These are phyloP conservation scores for Sugiyamaella xylanicola DNA, from an alignment of 1,139 yeast species.

Conservation along the genomic window DNA sequence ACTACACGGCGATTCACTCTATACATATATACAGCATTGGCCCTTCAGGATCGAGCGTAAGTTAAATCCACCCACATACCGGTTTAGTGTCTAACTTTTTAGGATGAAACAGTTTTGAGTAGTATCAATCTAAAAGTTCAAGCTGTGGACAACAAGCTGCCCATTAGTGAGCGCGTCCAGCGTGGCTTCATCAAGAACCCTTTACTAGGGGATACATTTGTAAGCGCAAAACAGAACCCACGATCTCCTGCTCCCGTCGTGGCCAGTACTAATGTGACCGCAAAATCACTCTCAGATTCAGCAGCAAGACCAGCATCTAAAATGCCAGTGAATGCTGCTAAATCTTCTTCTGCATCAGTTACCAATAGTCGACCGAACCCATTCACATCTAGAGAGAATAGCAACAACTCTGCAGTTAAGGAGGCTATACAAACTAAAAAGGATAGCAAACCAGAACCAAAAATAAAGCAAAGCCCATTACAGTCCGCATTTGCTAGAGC, in stretches of 20 bases:
- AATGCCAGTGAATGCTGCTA: not conserved
- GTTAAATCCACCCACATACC: slow-evolving; percentile 3
- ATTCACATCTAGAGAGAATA: not conserved
- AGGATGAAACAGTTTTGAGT: slow-evolving; percentile 13
- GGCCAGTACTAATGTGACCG: not conserved
- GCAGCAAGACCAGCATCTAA: not conserved
- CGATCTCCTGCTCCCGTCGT: not conserved
- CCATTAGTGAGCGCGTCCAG: not conserved
- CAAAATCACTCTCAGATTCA: not conserved
- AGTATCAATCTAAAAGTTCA: slow-evolving; percentile 10
- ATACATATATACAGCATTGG: slow-evolving; percentile 32
- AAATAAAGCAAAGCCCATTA: slow-evolving; percentile 12
- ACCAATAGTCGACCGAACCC: too few species aligned
- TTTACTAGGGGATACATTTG: slow-evolving; percentile 5
- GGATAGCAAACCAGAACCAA: not conserved
- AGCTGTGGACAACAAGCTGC: slow-evolving; percentile 7
- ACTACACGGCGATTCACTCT: slow-evolving; percentile 25
- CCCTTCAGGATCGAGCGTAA: slow-evolving; percentile 25
- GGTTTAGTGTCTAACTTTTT: slow-evolving; percentile 2
- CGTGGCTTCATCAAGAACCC: slow-evolving; percentile 20
- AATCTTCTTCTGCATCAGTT: not conserved
- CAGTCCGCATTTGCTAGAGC: slow-evolving; percentile 26
- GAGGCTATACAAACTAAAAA: not conserved
- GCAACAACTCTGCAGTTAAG: not conserved
- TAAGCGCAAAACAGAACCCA: not conserved